These are phyloP conservation scores for Plantago elongata DNA, from an alignment of 257 asterid genomes.

Conservation along the genomic window DNA sequence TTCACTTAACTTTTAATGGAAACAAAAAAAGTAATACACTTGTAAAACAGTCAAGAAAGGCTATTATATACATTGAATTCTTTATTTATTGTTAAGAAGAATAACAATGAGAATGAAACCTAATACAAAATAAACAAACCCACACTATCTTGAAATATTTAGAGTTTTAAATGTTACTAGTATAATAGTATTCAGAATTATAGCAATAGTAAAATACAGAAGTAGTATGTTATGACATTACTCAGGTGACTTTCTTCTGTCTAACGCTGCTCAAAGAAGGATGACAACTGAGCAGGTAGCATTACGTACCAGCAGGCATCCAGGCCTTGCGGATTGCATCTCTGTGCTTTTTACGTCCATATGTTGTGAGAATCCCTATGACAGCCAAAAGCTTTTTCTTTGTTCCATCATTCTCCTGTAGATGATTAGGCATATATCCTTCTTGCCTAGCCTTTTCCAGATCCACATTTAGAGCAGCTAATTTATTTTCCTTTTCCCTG, in stretches of 20 bases:
- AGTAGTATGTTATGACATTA: too few relatives aligned
- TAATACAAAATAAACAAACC: not conserved
- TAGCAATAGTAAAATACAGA: too few relatives aligned
- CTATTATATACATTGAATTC: too few relatives aligned
- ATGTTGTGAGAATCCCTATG: slow-evolving; percentile 66
- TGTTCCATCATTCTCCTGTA: slow-evolving; percentile 35
- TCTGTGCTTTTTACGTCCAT: slow-evolving; percentile 74
- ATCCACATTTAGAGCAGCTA: slow-evolving; percentile 59
- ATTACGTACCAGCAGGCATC: slow-evolving; percentile 66
- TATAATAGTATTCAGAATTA: too few relatives aligned
- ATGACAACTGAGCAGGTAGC: not conserved
- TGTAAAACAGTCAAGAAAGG: too few relatives aligned
- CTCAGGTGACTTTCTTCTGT: too few relatives aligned
- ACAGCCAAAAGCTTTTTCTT: slow-evolving; percentile 73
- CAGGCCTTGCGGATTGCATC: slow-evolving; percentile 90
- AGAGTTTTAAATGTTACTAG: too few relatives aligned
- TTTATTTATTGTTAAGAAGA: not conserved
- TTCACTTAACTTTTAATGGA: too few relatives aligned
- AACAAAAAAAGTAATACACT: too few relatives aligned
- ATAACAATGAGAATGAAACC: not conserved
- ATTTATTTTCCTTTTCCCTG: slow-evolving; percentile 73
- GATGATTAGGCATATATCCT: slow-evolving; percentile 57
- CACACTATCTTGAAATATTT: too few relatives aligned
- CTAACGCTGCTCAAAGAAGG: too few relatives aligned
- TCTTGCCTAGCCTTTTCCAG: slow-evolving; percentile 71